Conservation (phyloP, 495 filamentous ascomycete species). For the Cenococcum geophilum region DNA sequence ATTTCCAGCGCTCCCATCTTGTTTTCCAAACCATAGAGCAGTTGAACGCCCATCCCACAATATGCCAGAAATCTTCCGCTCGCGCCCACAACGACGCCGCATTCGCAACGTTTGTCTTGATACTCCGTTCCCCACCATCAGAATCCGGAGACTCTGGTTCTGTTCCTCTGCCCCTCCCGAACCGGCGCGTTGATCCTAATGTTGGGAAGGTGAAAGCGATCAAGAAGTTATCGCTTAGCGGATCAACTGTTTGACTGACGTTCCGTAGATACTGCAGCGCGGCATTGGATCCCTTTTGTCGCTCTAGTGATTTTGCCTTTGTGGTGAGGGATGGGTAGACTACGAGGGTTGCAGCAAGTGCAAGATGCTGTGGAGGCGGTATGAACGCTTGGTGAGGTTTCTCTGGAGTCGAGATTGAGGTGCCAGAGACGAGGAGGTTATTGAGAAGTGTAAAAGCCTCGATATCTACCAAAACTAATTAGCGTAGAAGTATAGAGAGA, state of each 20-base stretch:
- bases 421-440: slow-evolving; percentile 56
- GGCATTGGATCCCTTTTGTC: slow-evolving; percentile 47
- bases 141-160: slow-evolving; percentile 28
- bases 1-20: slow-evolving; percentile 76
- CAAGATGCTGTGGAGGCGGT: slow-evolving; percentile 54
- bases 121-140: slow-evolving; percentile 42
- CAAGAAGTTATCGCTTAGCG: slow-evolving; percentile 44
- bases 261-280: slow-evolving; percentile 56
- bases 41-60: slow-evolving; percentile 89
- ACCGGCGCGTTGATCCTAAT: slow-evolving; percentile 22
- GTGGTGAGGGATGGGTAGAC: slow-evolving; percentile 66
- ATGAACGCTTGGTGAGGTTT: slow-evolving; percentile 40
- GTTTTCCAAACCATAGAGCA: slow-evolving; percentile 66
- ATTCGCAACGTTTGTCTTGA: slow-evolving; percentile 52
- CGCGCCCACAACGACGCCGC: slow-evolving; percentile 63
- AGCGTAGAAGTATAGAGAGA: not conserved
- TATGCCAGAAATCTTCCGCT: slow-evolving; percentile 81
- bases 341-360: slow-evolving; percentile 59
- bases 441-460: slow-evolving; percentile 64
- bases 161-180: slow-evolving; percentile 29
- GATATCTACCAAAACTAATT: slow-evolving; percentile 45
- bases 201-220: slow-evolving; percentile 50
- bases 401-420: slow-evolving; percentile 28
- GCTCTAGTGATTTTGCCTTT: slow-evolving; percentile 48
- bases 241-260: slow-evolving; percentile 47